These are phyloP conservation scores for Hypoxylon sp. DNA, from an alignment of 2,329 filamentous ascomycete genomes.

Conservation along the genomic window DNA sequence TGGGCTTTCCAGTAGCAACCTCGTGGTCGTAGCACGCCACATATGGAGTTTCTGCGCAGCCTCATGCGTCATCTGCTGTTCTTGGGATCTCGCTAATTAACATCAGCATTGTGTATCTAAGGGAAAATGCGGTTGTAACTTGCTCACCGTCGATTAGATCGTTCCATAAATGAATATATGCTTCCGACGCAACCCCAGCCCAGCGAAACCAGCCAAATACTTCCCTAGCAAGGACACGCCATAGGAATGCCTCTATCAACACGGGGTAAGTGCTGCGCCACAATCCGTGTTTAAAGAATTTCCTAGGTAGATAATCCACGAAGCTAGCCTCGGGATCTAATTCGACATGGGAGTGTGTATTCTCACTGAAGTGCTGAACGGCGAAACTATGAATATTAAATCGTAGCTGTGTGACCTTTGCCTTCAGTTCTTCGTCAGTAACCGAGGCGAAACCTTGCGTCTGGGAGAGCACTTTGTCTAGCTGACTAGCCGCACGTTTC, in stretches of 20 bases:
- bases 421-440: conserved; percentile 1
- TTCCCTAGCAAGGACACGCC: not conserved
- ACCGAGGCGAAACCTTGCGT: not conserved
- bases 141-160: not conserved
- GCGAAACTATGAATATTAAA: conserved; percentile 1
- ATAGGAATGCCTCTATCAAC: conserved; percentile 2
- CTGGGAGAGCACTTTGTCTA: conserved; percentile 1
- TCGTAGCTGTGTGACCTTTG: not conserved
- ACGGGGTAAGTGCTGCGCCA: not conserved
- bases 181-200: not conserved
- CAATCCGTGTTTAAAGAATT: no score
- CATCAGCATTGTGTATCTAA: no score
- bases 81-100: not conserved
- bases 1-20: not conserved
- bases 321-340: no score
- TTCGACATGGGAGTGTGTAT: no score
- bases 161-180: not conserved
- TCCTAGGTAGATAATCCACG: no score
- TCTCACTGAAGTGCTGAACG: conserved; percentile 5
- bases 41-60: not conserved
- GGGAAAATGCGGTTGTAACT: no score
- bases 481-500: not conserved
- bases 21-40: conserved; percentile 6
- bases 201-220: not conserved
- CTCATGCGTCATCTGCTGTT: not conserved